These are phyloP conservation scores for Trichosporon sp. DNA, from an alignment of 1,284 basidiomycete genomes.

Conservation along the genomic window DNA sequence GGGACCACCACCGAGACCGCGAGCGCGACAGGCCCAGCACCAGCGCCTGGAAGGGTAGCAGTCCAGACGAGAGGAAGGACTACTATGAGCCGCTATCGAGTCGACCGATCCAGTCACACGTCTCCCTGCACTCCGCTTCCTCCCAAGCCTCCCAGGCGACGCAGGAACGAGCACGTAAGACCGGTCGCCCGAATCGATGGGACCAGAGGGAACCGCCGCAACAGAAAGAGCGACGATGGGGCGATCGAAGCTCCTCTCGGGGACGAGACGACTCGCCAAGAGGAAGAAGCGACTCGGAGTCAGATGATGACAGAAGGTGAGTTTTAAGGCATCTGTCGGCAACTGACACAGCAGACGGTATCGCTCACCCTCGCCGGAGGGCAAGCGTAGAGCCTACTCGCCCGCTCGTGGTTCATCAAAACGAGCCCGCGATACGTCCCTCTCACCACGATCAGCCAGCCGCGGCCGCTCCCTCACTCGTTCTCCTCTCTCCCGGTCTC, in stretches of 20 bases:
- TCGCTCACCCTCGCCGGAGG: slow-evolving; percentile 3
- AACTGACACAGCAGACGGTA: slow-evolving; percentile 7
- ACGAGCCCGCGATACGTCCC: slow-evolving; percentile 2
- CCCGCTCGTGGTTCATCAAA: slow-evolving; percentile 1
- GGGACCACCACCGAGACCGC: slow-evolving; percentile 21
- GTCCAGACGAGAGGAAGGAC: slow-evolving; percentile 18
- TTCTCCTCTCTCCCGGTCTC: not conserved
- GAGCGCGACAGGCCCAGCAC: slow-evolving; percentile 20
- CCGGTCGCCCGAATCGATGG: slow-evolving; percentile 6
- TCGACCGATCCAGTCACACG: slow-evolving; percentile 6
- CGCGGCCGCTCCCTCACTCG: slow-evolving; percentile 7
- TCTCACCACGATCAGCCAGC: not conserved
- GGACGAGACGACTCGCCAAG: slow-evolving; percentile 7
- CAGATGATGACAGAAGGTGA: slow-evolving; percentile 6
- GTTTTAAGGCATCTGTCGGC: not conserved
- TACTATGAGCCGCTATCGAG: slow-evolving; percentile 15
- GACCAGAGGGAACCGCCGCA: slow-evolving; percentile 13
- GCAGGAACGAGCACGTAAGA: not conserved
- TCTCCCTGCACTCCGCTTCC: not conserved
- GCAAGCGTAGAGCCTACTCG: slow-evolving; percentile 16
- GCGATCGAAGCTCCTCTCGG: not conserved
- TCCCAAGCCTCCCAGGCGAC: slow-evolving; percentile 6
- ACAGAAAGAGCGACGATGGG: slow-evolving; percentile 1
- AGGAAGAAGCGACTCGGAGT: slow-evolving; percentile 11
- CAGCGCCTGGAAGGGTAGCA: slow-evolving; percentile 15